Percentiles rank a stretch among this genome's conserved stretches.
Conservation (phyloP, 768 basidiomycete genomes). For the Pleurotus platypus region DNA sequence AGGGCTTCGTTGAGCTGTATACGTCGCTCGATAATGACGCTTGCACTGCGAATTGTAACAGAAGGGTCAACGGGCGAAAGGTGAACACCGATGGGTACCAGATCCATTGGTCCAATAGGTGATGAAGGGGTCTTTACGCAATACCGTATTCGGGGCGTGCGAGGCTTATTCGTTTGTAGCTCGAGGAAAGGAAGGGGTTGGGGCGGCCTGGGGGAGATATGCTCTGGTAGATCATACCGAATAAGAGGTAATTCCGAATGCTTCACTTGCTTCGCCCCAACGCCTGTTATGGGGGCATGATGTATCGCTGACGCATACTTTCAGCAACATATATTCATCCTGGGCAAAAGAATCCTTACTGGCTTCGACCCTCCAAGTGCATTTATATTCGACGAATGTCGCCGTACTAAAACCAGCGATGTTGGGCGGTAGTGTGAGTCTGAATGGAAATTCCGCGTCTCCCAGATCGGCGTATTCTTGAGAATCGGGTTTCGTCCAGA, state of each 20-base stretch:
- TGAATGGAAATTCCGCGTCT: constrained; percentile 68
- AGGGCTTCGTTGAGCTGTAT: constrained; percentile 51
- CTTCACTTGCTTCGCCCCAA: constrained; percentile 66
- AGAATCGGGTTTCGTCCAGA: constrained; percentile 66
- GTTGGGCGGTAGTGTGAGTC: constrained; percentile 60
- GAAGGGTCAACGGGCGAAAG: constrained; percentile 58
- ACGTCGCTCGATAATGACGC: constrained; percentile 66
- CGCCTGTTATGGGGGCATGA: constrained; percentile 59
- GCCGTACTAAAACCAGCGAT: constrained; percentile 66
- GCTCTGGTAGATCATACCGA: constrained; percentile 60
- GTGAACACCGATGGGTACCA: constrained; percentile 61
- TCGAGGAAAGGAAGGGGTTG: constrained; percentile 34
- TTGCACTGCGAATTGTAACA: constrained; percentile 58
- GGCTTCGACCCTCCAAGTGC: constrained; percentile 83
- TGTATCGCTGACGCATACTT: constrained; percentile 48
- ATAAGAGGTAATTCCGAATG: constrained; percentile 71
- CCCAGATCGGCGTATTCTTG: constrained; percentile 59
- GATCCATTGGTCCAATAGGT: constrained; percentile 70
- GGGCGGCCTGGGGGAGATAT: constrained; percentile 30
- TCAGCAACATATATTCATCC: constrained; percentile 14
- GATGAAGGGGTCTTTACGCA: constrained; percentile 48
- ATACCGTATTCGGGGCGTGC: constrained; percentile 58
- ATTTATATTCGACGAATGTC: constrained; percentile 72
- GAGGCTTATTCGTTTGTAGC: constrained; percentile 48
- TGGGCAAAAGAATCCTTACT: constrained; percentile 35